Percentiles rank a stretch among this genome's conserved stretches.
These are phyloP conservation scores for Iberis amara DNA, from an alignment of 441 rosid species.

Conservation along the genomic window DNA sequence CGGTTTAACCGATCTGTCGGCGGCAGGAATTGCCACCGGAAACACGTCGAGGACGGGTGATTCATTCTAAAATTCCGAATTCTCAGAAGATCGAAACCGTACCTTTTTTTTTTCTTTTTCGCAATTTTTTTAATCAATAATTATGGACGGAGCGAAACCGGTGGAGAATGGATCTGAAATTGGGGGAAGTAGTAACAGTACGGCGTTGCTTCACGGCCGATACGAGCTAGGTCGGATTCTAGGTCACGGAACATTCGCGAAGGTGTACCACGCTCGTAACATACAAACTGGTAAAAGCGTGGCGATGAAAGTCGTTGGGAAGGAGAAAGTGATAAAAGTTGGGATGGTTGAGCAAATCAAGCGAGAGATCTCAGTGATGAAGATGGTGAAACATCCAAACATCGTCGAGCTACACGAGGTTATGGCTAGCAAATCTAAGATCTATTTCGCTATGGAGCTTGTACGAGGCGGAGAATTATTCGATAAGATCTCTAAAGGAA, in stretches of 20 bases:
- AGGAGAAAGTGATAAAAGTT: conserved; percentile 73
- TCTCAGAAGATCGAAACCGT: neutral
- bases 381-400: conserved; percentile 74
- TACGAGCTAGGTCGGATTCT: conserved; percentile 78
- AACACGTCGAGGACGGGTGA: conserved; percentile 98
- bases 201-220: conserved; percentile 48
- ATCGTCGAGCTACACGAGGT: conserved; percentile 85
- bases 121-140: neutral
- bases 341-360: conserved; percentile 86
- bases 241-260: conserved; percentile 83
- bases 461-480: conserved; percentile 82
- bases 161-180: conserved; percentile 26
- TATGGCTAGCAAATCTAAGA: conserved; percentile 85
- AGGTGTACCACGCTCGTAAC: conserved; percentile 65
- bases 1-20: conserved; percentile 52
- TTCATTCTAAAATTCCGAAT: conserved; percentile 10
- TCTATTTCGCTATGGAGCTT: conserved; percentile 87
- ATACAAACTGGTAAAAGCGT: conserved; percentile 45
- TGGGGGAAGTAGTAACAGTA: neutral
- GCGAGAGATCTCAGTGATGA: conserved; percentile 87
- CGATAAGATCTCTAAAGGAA: conserved; percentile 58
- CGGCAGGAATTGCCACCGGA: conserved; percentile 89
- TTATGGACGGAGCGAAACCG: conserved; percentile 19
- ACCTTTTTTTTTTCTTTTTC: neutral
- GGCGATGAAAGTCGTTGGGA: conserved; percentile 84